Evolutionary conservation across 2,329 filamentous ascomycete species (phyloP).

Genomic region (Arthroderma sp.): DNA sequence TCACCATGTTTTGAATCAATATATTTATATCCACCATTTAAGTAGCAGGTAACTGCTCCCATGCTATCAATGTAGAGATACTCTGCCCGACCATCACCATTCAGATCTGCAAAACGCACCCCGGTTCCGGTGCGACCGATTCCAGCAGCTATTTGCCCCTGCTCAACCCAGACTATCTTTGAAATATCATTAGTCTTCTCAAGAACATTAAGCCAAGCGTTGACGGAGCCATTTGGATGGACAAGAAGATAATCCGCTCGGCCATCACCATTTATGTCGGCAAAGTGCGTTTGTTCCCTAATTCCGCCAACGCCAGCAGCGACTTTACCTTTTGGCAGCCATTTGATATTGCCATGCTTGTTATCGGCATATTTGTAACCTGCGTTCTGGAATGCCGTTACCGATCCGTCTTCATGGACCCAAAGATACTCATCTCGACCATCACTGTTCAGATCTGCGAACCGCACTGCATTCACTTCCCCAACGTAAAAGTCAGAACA

Average conservation of each 20-base stretch:
- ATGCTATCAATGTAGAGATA: constrained; percentile 5
- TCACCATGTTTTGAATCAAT: background rate
- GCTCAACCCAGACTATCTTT: background rate
- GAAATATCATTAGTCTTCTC: background rate
- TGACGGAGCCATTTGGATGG: constrained; percentile 1
- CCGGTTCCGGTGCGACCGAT: background rate
- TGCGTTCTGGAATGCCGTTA: constrained; percentile 7
- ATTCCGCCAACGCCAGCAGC: constrained; percentile 4
- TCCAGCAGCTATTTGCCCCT: constrained; percentile 5
- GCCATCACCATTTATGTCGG: constrained; percentile 8
- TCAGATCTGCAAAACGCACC: constrained; percentile 4
- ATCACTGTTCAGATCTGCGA: constrained; percentile 7
- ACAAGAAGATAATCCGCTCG: constrained; percentile 6
- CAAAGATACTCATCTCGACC: constrained; percentile 8
- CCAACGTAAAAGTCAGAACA: background rate
- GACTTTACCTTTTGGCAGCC: constrained; percentile 1
- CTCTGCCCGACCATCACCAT: constrained; percentile 8
- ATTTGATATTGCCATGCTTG: background rate
- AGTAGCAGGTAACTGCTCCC: constrained; percentile 5
- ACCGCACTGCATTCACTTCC: background rate
- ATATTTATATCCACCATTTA: constrained; percentile 6
- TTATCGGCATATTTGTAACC: background rate
- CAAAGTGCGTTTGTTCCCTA: constrained; percentile 3
- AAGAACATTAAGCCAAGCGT: constrained; percentile 2
- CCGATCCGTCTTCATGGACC: constrained; percentile 4